Evolutionary conservation across 129 eudicot species (phyloP).

Genomic region (Rutidosis leptorrhynchoides): DNA sequence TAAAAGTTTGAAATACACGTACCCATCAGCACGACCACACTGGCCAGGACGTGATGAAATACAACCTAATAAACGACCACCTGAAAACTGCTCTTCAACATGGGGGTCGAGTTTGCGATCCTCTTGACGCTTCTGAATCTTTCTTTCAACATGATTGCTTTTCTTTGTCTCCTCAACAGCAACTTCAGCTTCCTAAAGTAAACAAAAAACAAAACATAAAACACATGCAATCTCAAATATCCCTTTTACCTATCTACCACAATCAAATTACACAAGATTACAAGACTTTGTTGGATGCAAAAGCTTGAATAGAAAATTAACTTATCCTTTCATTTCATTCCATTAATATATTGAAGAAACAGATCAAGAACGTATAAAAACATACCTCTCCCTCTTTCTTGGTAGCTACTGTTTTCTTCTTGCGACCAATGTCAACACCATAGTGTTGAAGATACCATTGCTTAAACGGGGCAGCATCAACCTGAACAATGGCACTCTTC

Average conservation of each 20-base stretch:
- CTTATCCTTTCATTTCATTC: background rate
- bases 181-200: conserved; percentile 41
- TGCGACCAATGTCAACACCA: conserved; percentile 77
- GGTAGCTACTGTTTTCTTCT: conserved; percentile 54
- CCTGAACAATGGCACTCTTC: conserved; percentile 77
- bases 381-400: conserved; percentile 77
- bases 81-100: conserved; percentile 70
- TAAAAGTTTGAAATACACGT: conserved; percentile 2
- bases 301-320: background rate
- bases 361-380: background rate
- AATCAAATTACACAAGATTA: background rate
- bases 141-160: conserved; percentile 66
- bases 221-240: background rate
- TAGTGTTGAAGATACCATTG: conserved; percentile 77
- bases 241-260: background rate
- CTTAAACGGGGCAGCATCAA: conserved; percentile 73
- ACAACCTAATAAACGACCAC: conserved; percentile 72
- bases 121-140: conserved; percentile 62
- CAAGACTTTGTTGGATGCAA: background rate
- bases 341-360: background rate
- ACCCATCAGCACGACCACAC: conserved; percentile 86
- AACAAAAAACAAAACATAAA: background rate
- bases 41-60: conserved; percentile 87
- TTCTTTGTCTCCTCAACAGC: conserved; percentile 60
- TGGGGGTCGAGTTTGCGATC: conserved; percentile 62